phyloP scores from a whole-genome alignment of 805 yeast genomes.

The Cyberlindnera americana region DNA sequence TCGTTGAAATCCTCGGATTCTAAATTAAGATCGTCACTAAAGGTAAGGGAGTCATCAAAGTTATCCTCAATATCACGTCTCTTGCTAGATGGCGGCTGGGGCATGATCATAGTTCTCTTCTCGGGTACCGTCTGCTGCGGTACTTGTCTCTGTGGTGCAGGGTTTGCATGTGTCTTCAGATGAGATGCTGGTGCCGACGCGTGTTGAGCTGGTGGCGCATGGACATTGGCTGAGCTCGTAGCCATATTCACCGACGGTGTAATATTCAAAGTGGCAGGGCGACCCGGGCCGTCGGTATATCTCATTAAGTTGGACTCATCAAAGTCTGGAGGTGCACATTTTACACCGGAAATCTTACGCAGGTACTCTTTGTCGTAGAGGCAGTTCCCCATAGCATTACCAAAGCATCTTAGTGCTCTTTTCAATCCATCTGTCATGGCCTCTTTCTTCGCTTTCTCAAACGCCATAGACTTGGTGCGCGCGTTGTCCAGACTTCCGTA shows the following conservation, averaged over 20 bases:
- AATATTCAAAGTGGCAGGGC: constrained; percentile 18
- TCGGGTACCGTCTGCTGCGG: constrained; percentile 15
- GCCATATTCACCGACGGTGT: constrained; percentile 6
- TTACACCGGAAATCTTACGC: constrained; percentile 39
- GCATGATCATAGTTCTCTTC: constrained; percentile 11
- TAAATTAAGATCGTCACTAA: constrained; percentile 45
- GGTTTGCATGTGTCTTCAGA: background rate
- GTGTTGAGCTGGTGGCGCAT: constrained; percentile 1
- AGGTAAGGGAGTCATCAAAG: constrained; percentile 51
- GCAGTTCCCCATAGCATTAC: constrained; percentile 81
- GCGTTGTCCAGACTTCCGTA: constrained; percentile 82
- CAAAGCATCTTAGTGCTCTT: constrained; percentile 74
- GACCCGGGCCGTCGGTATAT: constrained; percentile 22
- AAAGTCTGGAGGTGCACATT: constrained; percentile 43
- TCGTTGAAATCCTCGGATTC: constrained; percentile 35
- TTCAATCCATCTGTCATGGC: constrained; percentile 82
- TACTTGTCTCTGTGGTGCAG: background rate
- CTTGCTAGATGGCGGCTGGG: constrained; percentile 8
- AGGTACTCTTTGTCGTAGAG: constrained; percentile 72
- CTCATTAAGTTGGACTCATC: constrained; percentile 40
- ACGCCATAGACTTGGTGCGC: constrained; percentile 66
- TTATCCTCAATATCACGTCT: constrained; percentile 30
- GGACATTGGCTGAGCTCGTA: background rate
- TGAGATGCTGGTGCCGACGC: background rate
- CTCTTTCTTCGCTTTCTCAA: constrained; percentile 80